These are phyloP conservation scores for Phytopythium helicoides DNA, from an alignment of 352 stramenopile species.

Conservation along the genomic window DNA sequence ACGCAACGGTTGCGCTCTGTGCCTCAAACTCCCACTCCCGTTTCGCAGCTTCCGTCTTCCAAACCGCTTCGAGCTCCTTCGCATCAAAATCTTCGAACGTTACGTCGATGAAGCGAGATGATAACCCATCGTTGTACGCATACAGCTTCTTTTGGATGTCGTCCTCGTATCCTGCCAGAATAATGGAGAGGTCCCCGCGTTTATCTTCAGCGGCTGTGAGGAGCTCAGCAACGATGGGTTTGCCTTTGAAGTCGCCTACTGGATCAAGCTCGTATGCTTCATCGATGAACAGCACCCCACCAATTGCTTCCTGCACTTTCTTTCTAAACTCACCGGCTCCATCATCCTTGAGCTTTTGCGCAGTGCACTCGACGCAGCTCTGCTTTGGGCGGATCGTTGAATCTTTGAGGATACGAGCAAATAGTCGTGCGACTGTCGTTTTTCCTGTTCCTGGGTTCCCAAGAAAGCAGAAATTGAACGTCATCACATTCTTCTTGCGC, in stretches of 20 bases:
- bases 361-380: slow-evolving; percentile 39
- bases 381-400: slow-evolving; percentile 52
- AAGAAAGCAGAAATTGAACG: slow-evolving; percentile 76
- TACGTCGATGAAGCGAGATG: slow-evolving; percentile 83
- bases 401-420: slow-evolving; percentile 80
- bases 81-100: slow-evolving; percentile 92
- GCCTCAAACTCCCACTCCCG: slow-evolving; percentile 48
- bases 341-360: slow-evolving; percentile 75
- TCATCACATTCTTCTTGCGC: slow-evolving; percentile 68
- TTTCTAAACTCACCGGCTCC: slow-evolving; percentile 68
- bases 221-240: slow-evolving; percentile 86
- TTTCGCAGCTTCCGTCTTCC: slow-evolving; percentile 40
- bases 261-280: slow-evolving; percentile 92
- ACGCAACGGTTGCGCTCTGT: slow-evolving; percentile 55
- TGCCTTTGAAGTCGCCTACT: slow-evolving; percentile 67
- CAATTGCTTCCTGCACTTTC: slow-evolving; percentile 64
- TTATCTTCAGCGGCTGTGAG: slow-evolving; percentile 87
- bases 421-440: slow-evolving; percentile 79
- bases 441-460: slow-evolving; percentile 77
- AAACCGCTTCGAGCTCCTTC: slow-evolving; percentile 80
- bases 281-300: slow-evolving; percentile 92
- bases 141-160: slow-evolving; percentile 93
- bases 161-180: slow-evolving; percentile 91
- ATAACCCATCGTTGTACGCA: slow-evolving; percentile 87
- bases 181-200: slow-evolving; percentile 83